Percentiles rank a stretch among this genome's conserved stretches.
These are phyloP conservation scores for Sphaerulina populicola DNA, from an alignment of 2,329 filamentous ascomycete genomes.

Conservation along the genomic window DNA sequence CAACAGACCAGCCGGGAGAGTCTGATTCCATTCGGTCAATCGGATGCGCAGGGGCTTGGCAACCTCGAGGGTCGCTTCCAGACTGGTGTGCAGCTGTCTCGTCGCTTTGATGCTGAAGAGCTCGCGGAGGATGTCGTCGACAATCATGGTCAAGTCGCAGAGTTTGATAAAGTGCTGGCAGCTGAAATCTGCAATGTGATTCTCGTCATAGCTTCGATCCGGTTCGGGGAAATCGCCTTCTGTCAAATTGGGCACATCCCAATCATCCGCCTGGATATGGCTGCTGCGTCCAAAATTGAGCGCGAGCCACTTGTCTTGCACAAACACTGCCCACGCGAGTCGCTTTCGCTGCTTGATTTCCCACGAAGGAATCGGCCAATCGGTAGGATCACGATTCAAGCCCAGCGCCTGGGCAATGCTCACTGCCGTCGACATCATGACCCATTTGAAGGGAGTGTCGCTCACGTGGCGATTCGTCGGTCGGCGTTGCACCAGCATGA, in stretches of 20 bases:
- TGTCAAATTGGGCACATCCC: constrained; percentile 45
- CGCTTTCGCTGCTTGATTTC: constrained; percentile 54
- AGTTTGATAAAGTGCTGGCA: constrained; percentile 44
- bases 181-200: constrained; percentile 13
- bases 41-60: constrained; percentile 44
- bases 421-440: constrained; percentile 35
- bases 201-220: constrained; percentile 17
- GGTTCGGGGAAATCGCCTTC: constrained; percentile 39
- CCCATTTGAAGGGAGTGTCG: constrained; percentile 32
- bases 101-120: constrained; percentile 30
- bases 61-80: constrained; percentile 39
- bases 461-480: constrained; percentile 31
- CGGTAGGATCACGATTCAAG: constrained; percentile 53
- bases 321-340: constrained; percentile 56
- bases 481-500: constrained; percentile 30
- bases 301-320: constrained; percentile 57
- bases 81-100: constrained; percentile 39
- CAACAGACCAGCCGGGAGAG: constrained; percentile 35
- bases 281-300: constrained; percentile 51
- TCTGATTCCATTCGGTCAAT: constrained; percentile 44
- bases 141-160: constrained; percentile 44
- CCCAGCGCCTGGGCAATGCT: constrained; percentile 52
- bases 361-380: constrained; percentile 56
- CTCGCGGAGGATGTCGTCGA: constrained; percentile 44
- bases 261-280: constrained; percentile 48